Percentiles rank a stretch among this genome's conserved stretches.
Evolutionary conservation across 140 eudicot species (phyloP).

Genomic region (Anethum foeniculum): DNA sequence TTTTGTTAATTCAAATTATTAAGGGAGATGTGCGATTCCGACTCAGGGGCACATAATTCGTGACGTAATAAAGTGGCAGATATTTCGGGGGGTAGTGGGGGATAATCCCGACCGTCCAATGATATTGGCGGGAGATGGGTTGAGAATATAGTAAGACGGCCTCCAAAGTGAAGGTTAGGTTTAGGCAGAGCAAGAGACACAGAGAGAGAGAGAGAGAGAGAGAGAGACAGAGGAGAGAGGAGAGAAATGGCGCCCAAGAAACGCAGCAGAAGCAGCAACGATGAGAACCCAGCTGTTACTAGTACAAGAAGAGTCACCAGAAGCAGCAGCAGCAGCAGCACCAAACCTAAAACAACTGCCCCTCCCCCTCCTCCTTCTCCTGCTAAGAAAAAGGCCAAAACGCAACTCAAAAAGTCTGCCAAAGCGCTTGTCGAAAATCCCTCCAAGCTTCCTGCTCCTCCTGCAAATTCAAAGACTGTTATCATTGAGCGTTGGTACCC

Average conservation of each 20-base stretch:
- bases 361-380: background rate
- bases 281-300: background rate
- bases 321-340: background rate
- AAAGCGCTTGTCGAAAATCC: background rate
- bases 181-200: background rate
- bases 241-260: background rate
- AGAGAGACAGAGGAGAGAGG: no score
- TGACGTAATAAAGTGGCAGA: no score
- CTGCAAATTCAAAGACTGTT: background rate
- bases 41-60: no score
- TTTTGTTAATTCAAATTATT: no score
- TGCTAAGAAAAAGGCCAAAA: background rate
- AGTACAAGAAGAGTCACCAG: background rate
- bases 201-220: no score
- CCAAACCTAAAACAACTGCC: background rate
- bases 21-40: no score
- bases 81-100: background rate
- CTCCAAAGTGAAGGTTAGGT: background rate
- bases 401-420: background rate
- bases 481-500: constrained; percentile 2
- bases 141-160: no score
- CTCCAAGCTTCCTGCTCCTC: background rate
- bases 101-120: background rate
- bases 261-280: background rate
- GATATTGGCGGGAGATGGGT: background rate